Evolutionary conservation across 1,284 basidiomycete genomes (phyloP).

Genomic region (Papiliotrema fonsecae): DNA sequence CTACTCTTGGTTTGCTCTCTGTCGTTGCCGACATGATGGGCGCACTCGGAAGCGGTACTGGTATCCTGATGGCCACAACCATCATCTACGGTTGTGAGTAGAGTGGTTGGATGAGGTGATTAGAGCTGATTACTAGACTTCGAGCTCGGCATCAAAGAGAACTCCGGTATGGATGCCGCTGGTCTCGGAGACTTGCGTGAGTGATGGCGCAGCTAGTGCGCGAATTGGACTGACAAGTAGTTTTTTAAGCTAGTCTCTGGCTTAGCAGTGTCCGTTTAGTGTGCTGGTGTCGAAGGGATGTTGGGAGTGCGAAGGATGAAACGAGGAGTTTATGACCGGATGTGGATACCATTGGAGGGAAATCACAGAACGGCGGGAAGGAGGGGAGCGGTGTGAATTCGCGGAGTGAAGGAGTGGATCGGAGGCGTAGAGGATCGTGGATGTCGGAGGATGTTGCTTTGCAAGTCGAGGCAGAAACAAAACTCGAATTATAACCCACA

Average conservation of each 20-base stretch:
- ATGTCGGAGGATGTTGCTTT: too few species aligned
- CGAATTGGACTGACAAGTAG: not conserved
- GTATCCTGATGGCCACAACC: conserved; percentile 95
- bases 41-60: conserved; percentile 92
- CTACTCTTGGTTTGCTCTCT: conserved; percentile 87
- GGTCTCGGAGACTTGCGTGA: conserved; percentile 49
- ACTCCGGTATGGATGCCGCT: conserved; percentile 49
- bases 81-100: conserved; percentile 88
- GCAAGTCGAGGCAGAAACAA: too few species aligned
- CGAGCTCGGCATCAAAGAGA: conserved; percentile 53
- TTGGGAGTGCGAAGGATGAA: too few species aligned
- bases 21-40: conserved; percentile 95
- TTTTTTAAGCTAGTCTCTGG: conserved; percentile 3
- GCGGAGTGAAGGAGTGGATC: too few species aligned
- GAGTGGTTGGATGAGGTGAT: conserved; percentile 1
- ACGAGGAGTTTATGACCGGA: too few species aligned
- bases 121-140: conserved; percentile 41
- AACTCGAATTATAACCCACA: too few species aligned
- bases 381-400: too few species aligned
- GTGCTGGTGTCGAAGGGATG: too few species aligned
- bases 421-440: too few species aligned
- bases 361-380: too few species aligned
- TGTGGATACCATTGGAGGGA: too few species aligned
- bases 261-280: too few species aligned
- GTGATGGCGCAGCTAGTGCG: conserved; percentile 2